A percentile compares a stretch with the other conserved stretches of the same genome.
Conservation (phyloP, 164 flowering plant genomes). For the Berberis thunbergii region DNA sequence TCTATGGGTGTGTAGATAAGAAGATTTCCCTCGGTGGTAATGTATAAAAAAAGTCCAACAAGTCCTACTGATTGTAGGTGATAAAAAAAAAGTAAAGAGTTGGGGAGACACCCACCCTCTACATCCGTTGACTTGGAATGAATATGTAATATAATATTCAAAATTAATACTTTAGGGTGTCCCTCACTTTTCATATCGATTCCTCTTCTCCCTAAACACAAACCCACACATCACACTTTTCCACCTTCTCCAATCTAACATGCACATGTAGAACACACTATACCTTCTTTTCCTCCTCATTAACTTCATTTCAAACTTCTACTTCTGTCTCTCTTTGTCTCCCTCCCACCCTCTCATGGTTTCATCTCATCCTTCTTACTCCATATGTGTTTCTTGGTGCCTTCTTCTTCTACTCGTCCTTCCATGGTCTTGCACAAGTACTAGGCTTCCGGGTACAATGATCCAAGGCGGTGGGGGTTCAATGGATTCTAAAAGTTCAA, state of each 20-base stretch:
- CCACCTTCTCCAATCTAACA: background rate
- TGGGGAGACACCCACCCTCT: conserved; percentile 8
- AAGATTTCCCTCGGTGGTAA: no score
- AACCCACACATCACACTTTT: conserved; percentile 1
- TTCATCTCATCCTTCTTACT: conserved; percentile 2
- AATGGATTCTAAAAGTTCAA: background rate
- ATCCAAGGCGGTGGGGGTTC: background rate
- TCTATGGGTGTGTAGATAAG: no score
- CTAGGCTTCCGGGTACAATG: conserved; percentile 5
- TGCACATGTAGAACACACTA: conserved; percentile 11
- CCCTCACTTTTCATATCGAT: conserved; percentile 3
- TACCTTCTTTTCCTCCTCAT: background rate
- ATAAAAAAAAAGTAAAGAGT: background rate
- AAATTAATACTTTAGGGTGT: conserved; percentile 11
- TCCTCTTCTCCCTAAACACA: background rate
- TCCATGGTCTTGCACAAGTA: conserved; percentile 3
- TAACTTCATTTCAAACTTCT: background rate
- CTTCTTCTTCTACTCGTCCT: conserved; percentile 5
- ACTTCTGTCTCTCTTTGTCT: no score
- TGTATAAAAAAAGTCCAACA: no score
- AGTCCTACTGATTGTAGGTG: no score
- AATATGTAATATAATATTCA: background rate
- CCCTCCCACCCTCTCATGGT: background rate
- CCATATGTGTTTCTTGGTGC: background rate
- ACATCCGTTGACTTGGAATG: conserved; percentile 11